Percentiles rank a stretch among this genome's conserved stretches.
Conservation (phyloP, 306 rosid genomes). For the Pyrus communis region DNA sequence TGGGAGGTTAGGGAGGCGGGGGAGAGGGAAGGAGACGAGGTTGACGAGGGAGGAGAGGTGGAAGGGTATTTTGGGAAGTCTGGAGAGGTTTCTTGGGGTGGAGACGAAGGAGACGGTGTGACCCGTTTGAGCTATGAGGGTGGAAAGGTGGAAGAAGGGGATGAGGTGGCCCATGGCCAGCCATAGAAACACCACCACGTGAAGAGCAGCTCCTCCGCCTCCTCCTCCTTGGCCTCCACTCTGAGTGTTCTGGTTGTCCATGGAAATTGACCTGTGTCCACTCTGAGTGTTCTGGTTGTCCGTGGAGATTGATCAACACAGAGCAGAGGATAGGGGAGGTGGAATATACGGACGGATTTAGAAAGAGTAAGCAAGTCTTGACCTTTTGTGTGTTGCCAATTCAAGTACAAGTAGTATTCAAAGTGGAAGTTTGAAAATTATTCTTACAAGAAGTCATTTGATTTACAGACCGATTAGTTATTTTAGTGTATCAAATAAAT, state of each 20-base stretch:
- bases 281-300: too few species aligned
- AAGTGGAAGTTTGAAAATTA: too few species aligned
- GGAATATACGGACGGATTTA: too few species aligned
- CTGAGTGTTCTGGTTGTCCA: background rate
- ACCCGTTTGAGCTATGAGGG: constrained; percentile 27
- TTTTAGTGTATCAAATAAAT: too few species aligned
- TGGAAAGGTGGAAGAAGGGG: constrained; percentile 37
- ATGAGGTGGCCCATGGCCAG: constrained; percentile 45
- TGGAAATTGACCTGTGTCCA: background rate
- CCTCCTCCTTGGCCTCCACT: background rate
- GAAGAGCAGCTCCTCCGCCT: background rate
- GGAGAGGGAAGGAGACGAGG: constrained; percentile 24
- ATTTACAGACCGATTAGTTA: too few species aligned
- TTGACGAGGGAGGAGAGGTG: constrained; percentile 24
- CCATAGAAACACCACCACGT: constrained; percentile 42
- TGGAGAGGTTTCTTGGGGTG: constrained; percentile 25
- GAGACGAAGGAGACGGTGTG: constrained; percentile 31
- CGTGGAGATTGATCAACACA: background rate
- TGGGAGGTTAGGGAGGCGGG: constrained; percentile 24
- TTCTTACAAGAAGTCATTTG: too few species aligned
- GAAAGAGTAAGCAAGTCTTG: too few species aligned
- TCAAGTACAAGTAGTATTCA: too few species aligned
- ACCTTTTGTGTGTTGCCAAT: too few species aligned
- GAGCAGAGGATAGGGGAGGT: too few species aligned
- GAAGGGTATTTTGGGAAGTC: constrained; percentile 32